Evolutionary conservation across 2,329 filamentous ascomycete genomes (phyloP).

Genomic region (Amylocarpus encephaloides): DNA sequence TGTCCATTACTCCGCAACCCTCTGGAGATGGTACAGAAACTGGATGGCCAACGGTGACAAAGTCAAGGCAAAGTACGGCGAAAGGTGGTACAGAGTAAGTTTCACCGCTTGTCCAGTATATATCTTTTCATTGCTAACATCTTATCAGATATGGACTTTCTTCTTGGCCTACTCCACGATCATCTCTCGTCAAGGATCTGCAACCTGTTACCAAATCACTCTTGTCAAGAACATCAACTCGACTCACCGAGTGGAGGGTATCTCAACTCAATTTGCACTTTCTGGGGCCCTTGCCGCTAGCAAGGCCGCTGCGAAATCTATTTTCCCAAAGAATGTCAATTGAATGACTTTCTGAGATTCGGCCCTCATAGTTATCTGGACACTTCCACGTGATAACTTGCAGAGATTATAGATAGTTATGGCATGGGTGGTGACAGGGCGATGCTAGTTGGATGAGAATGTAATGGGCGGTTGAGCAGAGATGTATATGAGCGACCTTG

Average conservation of each 20-base stretch:
- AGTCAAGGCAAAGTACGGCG: conserved; percentile 90
- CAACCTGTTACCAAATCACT: conserved; percentile 73
- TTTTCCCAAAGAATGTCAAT: conserved; percentile 17
- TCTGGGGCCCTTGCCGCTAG: conserved; percentile 48
- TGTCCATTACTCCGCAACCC: conserved; percentile 91
- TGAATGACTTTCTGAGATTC: background rate
- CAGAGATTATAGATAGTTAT: background rate
- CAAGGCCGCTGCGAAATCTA: conserved; percentile 22
- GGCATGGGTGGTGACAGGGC: background rate
- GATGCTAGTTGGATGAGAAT: background rate
- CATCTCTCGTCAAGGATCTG: conserved; percentile 65
- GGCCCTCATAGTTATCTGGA: background rate
- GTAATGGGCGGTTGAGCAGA: background rate
- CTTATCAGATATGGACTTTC: conserved; percentile 68
- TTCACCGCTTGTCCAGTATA: background rate
- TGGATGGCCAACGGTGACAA: conserved; percentile 93
- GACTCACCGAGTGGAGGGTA: conserved; percentile 68
- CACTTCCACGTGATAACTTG: background rate
- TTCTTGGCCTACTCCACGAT: conserved; percentile 75
- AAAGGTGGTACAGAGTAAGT: conserved; percentile 88
- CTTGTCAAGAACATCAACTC: conserved; percentile 80
- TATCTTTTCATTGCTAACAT: conserved; percentile 13
- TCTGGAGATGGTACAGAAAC: conserved; percentile 99
- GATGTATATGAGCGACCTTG: background rate
- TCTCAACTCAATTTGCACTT: conserved; percentile 59